phyloP scores from a whole-genome alignment of 805 yeast genomes.

The Tetrapisispora pingtungensis region DNA sequence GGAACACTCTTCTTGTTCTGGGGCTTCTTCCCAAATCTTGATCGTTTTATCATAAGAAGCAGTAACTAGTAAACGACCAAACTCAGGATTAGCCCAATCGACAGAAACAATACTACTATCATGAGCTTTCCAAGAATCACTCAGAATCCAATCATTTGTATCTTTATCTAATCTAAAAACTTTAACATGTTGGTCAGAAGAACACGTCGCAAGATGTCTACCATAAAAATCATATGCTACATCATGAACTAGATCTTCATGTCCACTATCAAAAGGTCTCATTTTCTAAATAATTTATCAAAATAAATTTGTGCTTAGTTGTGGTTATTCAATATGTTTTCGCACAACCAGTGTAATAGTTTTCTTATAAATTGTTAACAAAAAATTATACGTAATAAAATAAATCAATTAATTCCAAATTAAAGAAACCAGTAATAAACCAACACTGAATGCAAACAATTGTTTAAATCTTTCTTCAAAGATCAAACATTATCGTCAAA shows the following conservation, averaged over 20 bases:
- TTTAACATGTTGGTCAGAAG: slow-evolving; percentile 88
- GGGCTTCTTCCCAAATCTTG: slow-evolving; percentile 83
- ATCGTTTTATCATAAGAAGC: slow-evolving; percentile 86
- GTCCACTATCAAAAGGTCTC: slow-evolving; percentile 80
- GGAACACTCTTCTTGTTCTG: slow-evolving; percentile 62
- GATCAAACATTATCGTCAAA: too few species aligned
- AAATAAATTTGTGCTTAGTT: too few species aligned
- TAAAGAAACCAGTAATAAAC: too few species aligned
- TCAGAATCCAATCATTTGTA: slow-evolving; percentile 67
- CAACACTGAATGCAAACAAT: too few species aligned
- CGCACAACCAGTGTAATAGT: too few species aligned
- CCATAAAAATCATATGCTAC: slow-evolving; percentile 91
- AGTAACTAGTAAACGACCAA: slow-evolving; percentile 75
- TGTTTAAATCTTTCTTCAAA: too few species aligned
- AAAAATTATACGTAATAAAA: too few species aligned
- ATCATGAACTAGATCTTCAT: slow-evolving; percentile 87
- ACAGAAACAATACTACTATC: slow-evolving; percentile 76
- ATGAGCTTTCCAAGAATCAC: slow-evolving; percentile 93
- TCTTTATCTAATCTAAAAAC: slow-evolving; percentile 68
- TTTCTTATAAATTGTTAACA: too few species aligned
- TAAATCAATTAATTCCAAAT: too few species aligned
- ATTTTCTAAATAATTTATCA: slow-evolving; percentile 18
- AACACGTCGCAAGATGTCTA: slow-evolving; percentile 82
- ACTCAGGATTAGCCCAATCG: slow-evolving; percentile 92
- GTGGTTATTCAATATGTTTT: too few species aligned